A percentile compares a stretch with the other conserved stretches of the same genome.
phyloP scores from a whole-genome alignment of 2,329 filamentous ascomycete species.

The Penicillium capsulatum region DNA sequence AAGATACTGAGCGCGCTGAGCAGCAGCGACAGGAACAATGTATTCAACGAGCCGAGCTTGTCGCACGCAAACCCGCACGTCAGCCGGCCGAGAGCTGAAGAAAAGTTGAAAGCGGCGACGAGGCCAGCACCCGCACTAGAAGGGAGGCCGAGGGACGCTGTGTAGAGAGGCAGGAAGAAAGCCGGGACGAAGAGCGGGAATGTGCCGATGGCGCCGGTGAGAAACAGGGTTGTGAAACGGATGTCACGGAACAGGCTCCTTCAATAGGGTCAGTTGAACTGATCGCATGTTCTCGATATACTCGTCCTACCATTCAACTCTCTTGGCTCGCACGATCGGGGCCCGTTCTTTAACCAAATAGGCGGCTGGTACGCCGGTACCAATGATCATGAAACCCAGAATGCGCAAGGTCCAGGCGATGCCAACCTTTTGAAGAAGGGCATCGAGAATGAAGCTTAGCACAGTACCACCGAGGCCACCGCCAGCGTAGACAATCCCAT shows the following conservation, averaged over 20 bases:
- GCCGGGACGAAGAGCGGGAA: conserved; percentile 60
- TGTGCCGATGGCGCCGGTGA: conserved; percentile 53
- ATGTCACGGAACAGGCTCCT: conserved; percentile 50
- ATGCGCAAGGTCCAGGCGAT: conserved; percentile 35
- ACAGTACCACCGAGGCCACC: conserved; percentile 56
- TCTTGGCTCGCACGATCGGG: conserved; percentile 18
- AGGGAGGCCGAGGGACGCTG: conserved; percentile 52
- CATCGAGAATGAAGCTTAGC: conserved; percentile 50
- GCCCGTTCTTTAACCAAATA: conserved; percentile 45
- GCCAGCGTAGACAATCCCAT: conserved; percentile 41
- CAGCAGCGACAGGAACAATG: conserved; percentile 49
- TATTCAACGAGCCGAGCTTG: conserved; percentile 53
- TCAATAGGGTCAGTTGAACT: neutral
- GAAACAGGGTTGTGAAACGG: conserved; percentile 52
- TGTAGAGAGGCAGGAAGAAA: conserved; percentile 59
- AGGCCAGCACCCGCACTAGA: conserved; percentile 54
- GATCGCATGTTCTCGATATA: neutral
- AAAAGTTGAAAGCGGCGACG: conserved; percentile 59
- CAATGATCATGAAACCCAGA: conserved; percentile 50
- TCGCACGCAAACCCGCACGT: conserved; percentile 54
- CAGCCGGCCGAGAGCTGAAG: conserved; percentile 57
- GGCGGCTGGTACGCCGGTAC: conserved; percentile 54
- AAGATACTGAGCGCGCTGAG: conserved; percentile 57
- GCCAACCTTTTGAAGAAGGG: conserved; percentile 40
- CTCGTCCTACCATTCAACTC: conserved; percentile 17